Evolutionary conservation across 192 early-diverging fungal genomes (phyloP).

Genomic region (Chytriomyces hyalinus): DNA sequence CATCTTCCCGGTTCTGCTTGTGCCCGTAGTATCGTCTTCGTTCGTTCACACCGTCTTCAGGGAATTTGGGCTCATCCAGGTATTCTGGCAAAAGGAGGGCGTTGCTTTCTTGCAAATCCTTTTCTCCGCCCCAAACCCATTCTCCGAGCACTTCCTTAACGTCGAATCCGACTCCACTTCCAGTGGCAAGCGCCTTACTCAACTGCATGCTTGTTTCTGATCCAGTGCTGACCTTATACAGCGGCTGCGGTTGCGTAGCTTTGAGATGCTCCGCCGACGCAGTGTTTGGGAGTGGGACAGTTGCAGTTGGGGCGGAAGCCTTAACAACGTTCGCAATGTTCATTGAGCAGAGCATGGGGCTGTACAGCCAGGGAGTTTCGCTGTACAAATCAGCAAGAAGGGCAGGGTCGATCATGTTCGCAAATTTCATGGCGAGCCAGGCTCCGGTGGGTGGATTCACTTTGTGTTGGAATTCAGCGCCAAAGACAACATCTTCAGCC

Average conservation of each 20-base stretch:
- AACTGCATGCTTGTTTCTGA: not conserved
- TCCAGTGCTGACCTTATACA: slow-evolving; percentile 5
- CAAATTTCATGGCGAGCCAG: slow-evolving; percentile 75
- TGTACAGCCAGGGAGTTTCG: slow-evolving; percentile 75
- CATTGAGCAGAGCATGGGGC: slow-evolving; percentile 74
- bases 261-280: slow-evolving; percentile 23
- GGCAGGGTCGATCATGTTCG: slow-evolving; percentile 78
- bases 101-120: slow-evolving; percentile 44
- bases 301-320: slow-evolving; percentile 33
- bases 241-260: slow-evolving; percentile 12
- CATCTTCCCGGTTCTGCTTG: slow-evolving; percentile 49
- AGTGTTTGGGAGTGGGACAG: slow-evolving; percentile 16
- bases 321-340: slow-evolving; percentile 67
- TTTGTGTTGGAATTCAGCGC: slow-evolving; percentile 75
- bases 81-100: slow-evolving; percentile 39
- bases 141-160: slow-evolving; percentile 32
- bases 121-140: slow-evolving; percentile 52
- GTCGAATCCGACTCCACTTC: slow-evolving; percentile 25
- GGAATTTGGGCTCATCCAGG: slow-evolving; percentile 50
- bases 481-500: slow-evolving; percentile 76
- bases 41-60: slow-evolving; percentile 47
- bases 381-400: slow-evolving; percentile 71
- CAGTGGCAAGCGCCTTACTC: not conserved
- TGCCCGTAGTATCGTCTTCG: slow-evolving; percentile 62
- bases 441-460: slow-evolving; percentile 69